Percentiles rank a stretch among this genome's conserved stretches.
Evolutionary conservation across 108 stramenopile genomes (phyloP).

Genomic region (Nannochloropsis salina): DNA sequence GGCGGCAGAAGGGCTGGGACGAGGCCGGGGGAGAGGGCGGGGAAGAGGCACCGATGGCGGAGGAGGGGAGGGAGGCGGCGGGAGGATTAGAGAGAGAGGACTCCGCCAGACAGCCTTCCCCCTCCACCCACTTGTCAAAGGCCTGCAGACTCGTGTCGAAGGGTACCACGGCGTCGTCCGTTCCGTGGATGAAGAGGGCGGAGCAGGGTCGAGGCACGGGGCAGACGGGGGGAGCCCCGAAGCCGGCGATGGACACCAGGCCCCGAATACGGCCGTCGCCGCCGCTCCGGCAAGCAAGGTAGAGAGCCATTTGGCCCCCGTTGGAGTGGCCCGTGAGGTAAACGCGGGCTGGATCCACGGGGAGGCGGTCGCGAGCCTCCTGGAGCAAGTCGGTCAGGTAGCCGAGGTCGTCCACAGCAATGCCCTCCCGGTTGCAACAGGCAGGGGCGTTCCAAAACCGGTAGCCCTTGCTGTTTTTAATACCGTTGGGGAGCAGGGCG

Average conservation of each 20-base stretch:
- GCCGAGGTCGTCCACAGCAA: not conserved
- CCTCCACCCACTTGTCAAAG: not conserved
- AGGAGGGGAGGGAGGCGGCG: not conserved
- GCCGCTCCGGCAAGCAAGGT: not conserved
- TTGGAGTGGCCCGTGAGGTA: not conserved
- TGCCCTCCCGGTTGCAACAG: constrained; percentile 4
- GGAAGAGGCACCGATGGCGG: not conserved
- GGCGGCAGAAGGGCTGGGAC: not conserved
- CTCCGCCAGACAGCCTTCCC: not conserved
- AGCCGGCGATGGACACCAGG: constrained; percentile 6
- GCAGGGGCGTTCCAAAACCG: constrained; percentile 19
- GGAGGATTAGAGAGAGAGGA: not conserved
- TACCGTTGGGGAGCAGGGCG: not conserved
- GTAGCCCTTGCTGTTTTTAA: not conserved
- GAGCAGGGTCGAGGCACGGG: not conserved
- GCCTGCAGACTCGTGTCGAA: not conserved
- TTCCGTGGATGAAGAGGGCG: not conserved
- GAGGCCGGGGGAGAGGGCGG: not conserved
- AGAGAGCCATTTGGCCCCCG: constrained; percentile 7
- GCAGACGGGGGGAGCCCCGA: not conserved
- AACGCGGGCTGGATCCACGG: not conserved
- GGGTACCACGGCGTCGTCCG: not conserved
- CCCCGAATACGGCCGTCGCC: not conserved
- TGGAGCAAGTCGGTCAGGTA: not conserved
- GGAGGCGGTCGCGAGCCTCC: not conserved